Base-by-base conservation (phyloP, 176 grass and related monocot genomes). In the Tillandsia fasciculata region DNA sequence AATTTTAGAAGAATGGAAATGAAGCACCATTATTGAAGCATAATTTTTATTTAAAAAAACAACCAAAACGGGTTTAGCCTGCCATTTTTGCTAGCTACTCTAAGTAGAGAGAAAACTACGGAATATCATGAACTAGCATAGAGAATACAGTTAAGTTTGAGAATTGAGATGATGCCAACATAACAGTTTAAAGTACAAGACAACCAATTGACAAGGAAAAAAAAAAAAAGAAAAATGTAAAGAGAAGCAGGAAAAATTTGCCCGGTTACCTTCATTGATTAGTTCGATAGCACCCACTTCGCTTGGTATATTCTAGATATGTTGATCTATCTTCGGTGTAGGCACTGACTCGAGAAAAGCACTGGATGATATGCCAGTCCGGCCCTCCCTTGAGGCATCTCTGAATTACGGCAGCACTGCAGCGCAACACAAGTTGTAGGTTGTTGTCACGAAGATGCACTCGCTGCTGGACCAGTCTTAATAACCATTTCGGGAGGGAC, bases 341-440 rank as follows among this genome's bases (percentile, higher is more conserved):
- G 48, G 72, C 72, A n/a, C 24, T 64, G 12, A 74, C 72, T 8
- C 52, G 23, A 20, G 72, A 74, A 50, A 74, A 74, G n/a, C 27
- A 14, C 26, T 64, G 26, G n/a, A 74, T 63, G 18, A 64, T 48
- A 9, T 28, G 72, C 72, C 72, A 74, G 63, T 74, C 72, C 49
- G 50, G 28, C 20, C 56, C 23, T 12, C 6, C 72, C 72, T 17
- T 23, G 33, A 48, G 56, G 52, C 72, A 74, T 61, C 72, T 74
- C 56, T 74, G 11, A 26, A 74, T 24, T 11, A 64, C 53, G 17
- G 2, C 23, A 10, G 26, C 11, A 64, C 63, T 74, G 29, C 72
- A 74, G n/a, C 27, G 2, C 72, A 74, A 8, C 18, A 17, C 3
- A 17, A 58, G 18, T 58, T 58, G 14, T 0, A 76, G 17, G 0